Evolutionary conservation across 805 yeast genomes (phyloP).

Genomic region (Dipodascus geniculatus): DNA sequence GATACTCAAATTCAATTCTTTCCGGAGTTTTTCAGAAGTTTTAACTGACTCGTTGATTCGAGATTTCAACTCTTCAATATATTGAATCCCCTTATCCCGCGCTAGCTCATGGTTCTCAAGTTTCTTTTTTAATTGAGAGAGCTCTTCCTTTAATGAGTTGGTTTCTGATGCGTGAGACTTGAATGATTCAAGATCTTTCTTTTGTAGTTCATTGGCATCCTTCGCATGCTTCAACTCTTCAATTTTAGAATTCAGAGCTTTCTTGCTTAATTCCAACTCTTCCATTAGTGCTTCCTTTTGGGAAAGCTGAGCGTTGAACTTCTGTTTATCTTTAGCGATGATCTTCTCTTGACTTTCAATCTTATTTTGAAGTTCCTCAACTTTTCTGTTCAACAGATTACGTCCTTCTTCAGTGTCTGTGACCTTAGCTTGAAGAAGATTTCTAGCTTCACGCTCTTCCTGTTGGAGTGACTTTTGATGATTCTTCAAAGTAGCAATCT

Average conservation of each 20-base stretch:
- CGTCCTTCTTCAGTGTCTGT: slow-evolving; percentile 12
- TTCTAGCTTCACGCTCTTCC: slow-evolving; percentile 33
- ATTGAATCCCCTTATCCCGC: slow-evolving; percentile 10
- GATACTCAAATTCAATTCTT: slow-evolving; percentile 2
- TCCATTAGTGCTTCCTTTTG: slow-evolving; percentile 12
- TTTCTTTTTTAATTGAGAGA: slow-evolving; percentile 10
- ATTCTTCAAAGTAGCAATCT: slow-evolving; percentile 15
- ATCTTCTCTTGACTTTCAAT: slow-evolving; percentile 10
- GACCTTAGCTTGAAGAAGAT: slow-evolving; percentile 21
- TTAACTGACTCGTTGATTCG: slow-evolving; percentile 5
- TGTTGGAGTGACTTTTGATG: slow-evolving; percentile 27
- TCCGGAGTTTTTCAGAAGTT: slow-evolving; percentile 4
- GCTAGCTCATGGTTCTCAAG: slow-evolving; percentile 13
- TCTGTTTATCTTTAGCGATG: slow-evolving; percentile 8
- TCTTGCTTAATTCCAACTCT: slow-evolving; percentile 9
- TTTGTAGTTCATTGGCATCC: slow-evolving; percentile 3
- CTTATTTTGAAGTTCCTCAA: slow-evolving; percentile 9
- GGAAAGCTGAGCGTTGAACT: slow-evolving; percentile 11
- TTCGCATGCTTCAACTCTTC: slow-evolving; percentile 5
- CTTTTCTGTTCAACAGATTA: slow-evolving; percentile 12
- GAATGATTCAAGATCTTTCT: slow-evolving; percentile 14
- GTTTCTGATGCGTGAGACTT: slow-evolving; percentile 11
- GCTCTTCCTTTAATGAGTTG: slow-evolving; percentile 9
- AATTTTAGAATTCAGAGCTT: slow-evolving; percentile 4
- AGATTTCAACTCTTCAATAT: slow-evolving; percentile 7